Percentiles rank a stretch among this genome's conserved stretches.
These are phyloP conservation scores for Naganishia vishniacii DNA, from an alignment of 768 basidiomycete genomes.

Conservation along the genomic window DNA sequence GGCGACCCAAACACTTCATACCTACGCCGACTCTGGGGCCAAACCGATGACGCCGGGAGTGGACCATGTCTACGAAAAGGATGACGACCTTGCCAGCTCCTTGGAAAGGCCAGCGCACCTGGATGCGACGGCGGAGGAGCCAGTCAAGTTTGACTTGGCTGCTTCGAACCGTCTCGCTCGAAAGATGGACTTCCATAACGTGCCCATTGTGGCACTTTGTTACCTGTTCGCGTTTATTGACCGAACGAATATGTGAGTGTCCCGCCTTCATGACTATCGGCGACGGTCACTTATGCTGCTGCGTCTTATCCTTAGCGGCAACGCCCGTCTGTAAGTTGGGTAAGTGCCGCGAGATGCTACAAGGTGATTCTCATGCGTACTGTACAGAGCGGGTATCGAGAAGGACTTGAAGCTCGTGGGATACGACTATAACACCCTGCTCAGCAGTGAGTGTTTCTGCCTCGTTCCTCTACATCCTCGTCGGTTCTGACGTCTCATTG, in stretches of 20 bases:
- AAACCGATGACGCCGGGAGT: background rate
- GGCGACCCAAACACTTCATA: background rate
- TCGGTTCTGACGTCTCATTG: background rate
- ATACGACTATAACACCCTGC: conserved; percentile 29
- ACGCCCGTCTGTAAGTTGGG: conserved; percentile 2
- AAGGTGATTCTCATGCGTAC: background rate
- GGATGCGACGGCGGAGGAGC: background rate
- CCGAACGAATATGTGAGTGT: conserved; percentile 19
- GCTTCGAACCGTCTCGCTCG: conserved; percentile 11
- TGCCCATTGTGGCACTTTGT: conserved; percentile 26
- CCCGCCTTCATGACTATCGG: background rate
- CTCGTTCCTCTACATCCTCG: background rate
- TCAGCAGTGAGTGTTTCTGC: conserved; percentile 15
- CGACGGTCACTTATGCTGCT: background rate
- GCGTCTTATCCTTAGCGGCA: background rate
- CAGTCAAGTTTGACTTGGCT: background rate
- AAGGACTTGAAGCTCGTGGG: conserved; percentile 33
- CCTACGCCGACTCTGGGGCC: background rate
- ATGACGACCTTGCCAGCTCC: conserved; percentile 9
- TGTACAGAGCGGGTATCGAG: conserved; percentile 33
- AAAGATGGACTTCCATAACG: conserved; percentile 25
- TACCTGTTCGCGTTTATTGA: conserved; percentile 28
- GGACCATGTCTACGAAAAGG: background rate
- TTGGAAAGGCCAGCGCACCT: background rate
- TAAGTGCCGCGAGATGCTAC: background rate